These are phyloP conservation scores for Pelargonium citronellum DNA, from an alignment of 441 rosid genomes.

Conservation along the genomic window DNA sequence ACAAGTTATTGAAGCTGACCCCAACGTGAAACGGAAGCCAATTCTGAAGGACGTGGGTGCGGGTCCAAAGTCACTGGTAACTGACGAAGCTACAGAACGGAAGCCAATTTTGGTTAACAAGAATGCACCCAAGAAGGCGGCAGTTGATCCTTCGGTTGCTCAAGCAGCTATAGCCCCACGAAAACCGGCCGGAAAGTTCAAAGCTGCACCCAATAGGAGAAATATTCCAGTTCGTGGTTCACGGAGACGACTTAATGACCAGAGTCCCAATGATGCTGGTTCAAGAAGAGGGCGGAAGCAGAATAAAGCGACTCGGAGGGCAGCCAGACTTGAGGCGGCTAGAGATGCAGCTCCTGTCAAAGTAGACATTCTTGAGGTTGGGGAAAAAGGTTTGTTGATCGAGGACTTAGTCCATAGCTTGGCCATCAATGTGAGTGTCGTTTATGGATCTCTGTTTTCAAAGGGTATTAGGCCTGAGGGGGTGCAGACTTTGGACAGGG, in stretches of 20 bases:
- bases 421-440: constrained; percentile 75
- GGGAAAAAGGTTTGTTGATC: constrained; percentile 73
- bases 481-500: constrained; percentile 82
- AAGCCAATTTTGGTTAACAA: constrained; percentile 50
- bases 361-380: constrained; percentile 89
- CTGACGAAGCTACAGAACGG: background rate
- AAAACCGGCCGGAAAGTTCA: constrained; percentile 73
- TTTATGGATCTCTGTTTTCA: constrained; percentile 75
- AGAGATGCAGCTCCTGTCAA: constrained; percentile 92
- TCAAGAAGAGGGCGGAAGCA: constrained; percentile 89
- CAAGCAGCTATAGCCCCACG: constrained; percentile 71
- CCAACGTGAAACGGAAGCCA: constrained; percentile 46
- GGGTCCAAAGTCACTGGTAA: background rate
- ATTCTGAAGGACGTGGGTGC: constrained; percentile 32
- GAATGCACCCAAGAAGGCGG: constrained; percentile 68
- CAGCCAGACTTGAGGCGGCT: constrained; percentile 86
- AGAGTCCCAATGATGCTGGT: constrained; percentile 55
- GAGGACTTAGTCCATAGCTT: constrained; percentile 85
- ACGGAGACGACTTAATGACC: constrained; percentile 52
- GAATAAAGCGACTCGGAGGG: constrained; percentile 95
- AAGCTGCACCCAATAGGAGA: constrained; percentile 60
- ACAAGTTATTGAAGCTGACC: constrained; percentile 30
- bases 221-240: constrained; percentile 48
- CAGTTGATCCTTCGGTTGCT: constrained; percentile 58
- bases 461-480: constrained; percentile 97